Conservation (phyloP, 495 filamentous ascomycete genomes). For the Neurospora sp. region DNA sequence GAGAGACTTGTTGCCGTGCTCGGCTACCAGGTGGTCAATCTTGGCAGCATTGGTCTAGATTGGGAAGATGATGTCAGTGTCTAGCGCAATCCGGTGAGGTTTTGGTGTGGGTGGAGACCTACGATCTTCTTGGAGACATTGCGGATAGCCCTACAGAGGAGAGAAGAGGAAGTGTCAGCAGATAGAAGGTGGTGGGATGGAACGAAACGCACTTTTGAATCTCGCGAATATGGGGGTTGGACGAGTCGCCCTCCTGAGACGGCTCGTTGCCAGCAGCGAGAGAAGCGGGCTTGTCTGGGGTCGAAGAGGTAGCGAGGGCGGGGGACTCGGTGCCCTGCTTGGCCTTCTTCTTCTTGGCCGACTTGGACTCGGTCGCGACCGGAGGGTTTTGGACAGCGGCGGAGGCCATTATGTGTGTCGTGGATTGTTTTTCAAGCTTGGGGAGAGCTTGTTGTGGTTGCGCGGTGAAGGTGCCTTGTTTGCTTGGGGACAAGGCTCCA, state of each 20-base stretch:
- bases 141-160: slow-evolving; percentile 59
- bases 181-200: background rate
- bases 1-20: slow-evolving; percentile 63
- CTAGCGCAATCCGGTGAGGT: background rate
- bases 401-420: slow-evolving; percentile 33
- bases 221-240: slow-evolving; percentile 72
- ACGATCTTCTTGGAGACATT: slow-evolving; percentile 84
- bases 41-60: slow-evolving; percentile 63
- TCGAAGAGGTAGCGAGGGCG: slow-evolving; percentile 29
- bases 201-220: slow-evolving; percentile 60
- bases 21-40: slow-evolving; percentile 65
- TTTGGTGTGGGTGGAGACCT: slow-evolving; percentile 25
- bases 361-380: slow-evolving; percentile 44
- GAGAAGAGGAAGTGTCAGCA: slow-evolving; percentile 16
- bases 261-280: slow-evolving; percentile 27
- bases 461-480: background rate
- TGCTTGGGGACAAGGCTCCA: background rate
- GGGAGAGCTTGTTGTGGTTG: background rate
- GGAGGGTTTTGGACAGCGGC: slow-evolving; percentile 41
- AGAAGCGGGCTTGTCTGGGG: slow-evolving; percentile 30
- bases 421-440: slow-evolving; percentile 8
- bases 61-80: slow-evolving; percentile 7
- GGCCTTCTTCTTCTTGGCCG: slow-evolving; percentile 65
- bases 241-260: slow-evolving; percentile 46
- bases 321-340: slow-evolving; percentile 44